phyloP scores from a whole-genome alignment of 2,329 filamentous ascomycete genomes.

The Ophiostoma pallidulum region DNA sequence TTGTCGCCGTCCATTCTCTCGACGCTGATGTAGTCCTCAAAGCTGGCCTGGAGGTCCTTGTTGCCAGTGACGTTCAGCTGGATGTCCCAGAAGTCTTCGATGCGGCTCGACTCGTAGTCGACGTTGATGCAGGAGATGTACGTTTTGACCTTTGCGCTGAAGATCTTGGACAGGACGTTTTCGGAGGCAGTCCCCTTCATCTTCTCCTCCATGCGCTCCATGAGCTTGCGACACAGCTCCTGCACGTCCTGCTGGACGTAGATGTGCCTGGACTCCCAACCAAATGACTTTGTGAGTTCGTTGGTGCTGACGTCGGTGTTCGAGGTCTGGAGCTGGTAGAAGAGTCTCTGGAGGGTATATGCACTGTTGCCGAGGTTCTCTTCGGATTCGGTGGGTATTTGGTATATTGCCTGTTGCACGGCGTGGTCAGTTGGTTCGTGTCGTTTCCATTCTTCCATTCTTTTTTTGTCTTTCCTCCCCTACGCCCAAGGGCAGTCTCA shows the following conservation, averaged over 20 bases:
- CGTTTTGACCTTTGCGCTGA: constrained; percentile 96
- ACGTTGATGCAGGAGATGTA: constrained; percentile 99
- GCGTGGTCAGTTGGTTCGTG: neutral
- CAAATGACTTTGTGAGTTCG: constrained; percentile 92
- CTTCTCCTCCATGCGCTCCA: constrained; percentile 92
- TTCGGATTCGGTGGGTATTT: constrained; percentile 87
- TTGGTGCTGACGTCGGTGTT: constrained; percentile 76
- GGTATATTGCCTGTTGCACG: constrained; percentile 72
- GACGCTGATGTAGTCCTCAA: constrained; percentile 91
- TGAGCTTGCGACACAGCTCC: constrained; percentile 89
- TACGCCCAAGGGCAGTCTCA: too few species aligned
- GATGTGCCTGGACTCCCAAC: constrained; percentile 95
- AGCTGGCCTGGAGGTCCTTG: constrained; percentile 86
- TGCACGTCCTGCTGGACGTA: constrained; percentile 99
- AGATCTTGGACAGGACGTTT: constrained; percentile 80
- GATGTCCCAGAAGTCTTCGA: constrained; percentile 98
- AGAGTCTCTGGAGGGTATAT: constrained; percentile 85
- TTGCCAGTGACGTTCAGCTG: constrained; percentile 95
- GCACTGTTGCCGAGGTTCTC: constrained; percentile 77
- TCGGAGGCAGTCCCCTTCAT: constrained; percentile 96
- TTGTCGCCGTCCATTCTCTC: constrained; percentile 97
- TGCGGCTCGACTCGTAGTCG: constrained; percentile 87
- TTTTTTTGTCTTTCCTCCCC: too few species aligned
- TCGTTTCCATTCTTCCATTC: too few species aligned
- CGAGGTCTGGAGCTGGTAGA: constrained; percentile 89